These are phyloP conservation scores for Trichophyton equinum DNA, from an alignment of 2,329 filamentous ascomycete species.

Conservation along the genomic window DNA sequence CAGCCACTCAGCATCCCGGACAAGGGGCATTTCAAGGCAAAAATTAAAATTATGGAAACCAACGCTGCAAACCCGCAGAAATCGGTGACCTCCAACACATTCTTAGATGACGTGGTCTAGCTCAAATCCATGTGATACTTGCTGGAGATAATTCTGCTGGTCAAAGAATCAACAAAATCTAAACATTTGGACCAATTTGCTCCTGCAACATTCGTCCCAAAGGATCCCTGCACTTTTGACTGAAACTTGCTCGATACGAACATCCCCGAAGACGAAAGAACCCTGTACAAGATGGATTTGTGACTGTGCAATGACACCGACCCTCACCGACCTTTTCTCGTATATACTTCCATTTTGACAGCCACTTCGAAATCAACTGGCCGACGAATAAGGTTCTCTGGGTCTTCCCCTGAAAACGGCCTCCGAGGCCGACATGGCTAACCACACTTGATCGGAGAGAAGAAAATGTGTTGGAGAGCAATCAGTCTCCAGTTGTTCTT, in stretches of 20 bases:
- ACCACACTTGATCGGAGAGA: background rate
- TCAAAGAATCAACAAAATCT: background rate
- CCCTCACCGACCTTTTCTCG: constrained; percentile 1
- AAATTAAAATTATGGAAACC: background rate
- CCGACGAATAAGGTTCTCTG: background rate
- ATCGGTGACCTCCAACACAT: background rate
- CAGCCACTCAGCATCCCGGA: background rate
- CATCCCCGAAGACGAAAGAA: background rate
- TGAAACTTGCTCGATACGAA: constrained; percentile 1
- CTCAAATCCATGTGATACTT: background rate
- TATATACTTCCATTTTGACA: background rate
- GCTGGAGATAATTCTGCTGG: background rate
- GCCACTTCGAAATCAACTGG: background rate
- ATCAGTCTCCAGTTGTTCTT: background rate
- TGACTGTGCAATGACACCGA: background rate
- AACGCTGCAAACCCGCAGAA: background rate
- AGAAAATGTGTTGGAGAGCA: background rate
- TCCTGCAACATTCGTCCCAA: background rate
- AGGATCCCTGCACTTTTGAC: background rate
- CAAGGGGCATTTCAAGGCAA: background rate
- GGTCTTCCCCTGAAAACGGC: background rate
- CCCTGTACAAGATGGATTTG: background rate
- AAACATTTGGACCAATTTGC: background rate
- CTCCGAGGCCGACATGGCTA: background rate
- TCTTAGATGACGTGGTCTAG: background rate